These are phyloP conservation scores for Alternaria hordeiaustralica DNA, from an alignment of 2,329 filamentous ascomycete species.

Conservation along the genomic window DNA sequence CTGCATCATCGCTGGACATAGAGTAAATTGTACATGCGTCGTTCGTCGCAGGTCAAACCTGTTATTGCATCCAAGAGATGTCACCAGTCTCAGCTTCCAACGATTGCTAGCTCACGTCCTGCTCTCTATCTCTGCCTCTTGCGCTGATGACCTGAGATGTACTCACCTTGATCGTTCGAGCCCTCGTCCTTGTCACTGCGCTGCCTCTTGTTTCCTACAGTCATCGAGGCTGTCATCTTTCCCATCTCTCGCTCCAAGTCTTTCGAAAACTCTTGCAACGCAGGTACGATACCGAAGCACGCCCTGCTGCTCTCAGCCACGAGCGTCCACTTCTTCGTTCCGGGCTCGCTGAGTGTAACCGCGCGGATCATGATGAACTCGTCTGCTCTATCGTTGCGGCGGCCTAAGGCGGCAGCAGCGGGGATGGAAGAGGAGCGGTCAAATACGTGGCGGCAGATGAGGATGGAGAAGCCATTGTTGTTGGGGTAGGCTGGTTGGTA, in stretches of 20 bases:
- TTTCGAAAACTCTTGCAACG: slow-evolving; percentile 7
- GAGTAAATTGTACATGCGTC: not conserved
- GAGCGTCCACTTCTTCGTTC: not conserved
- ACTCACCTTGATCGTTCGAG: not conserved
- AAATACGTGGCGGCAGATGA: not conserved
- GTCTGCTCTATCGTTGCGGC: not conserved
- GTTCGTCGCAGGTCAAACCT: not conserved
- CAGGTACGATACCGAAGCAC: not conserved
- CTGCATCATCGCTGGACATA: not conserved
- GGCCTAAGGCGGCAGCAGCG: not conserved
- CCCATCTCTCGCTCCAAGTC: slow-evolving; percentile 9
- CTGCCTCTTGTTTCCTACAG: not conserved
- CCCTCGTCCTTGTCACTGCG: accelerated
- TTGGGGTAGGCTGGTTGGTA: not conserved
- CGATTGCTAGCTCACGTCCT: accelerated
- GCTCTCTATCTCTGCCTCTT: not conserved
- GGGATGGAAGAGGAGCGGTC: not conserved
- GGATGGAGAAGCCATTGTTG: slow-evolving; percentile 4
- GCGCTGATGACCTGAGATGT: not conserved
- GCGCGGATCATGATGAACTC: not conserved
- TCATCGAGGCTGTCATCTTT: not conserved
- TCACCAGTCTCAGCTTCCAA: not conserved
- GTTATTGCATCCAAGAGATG: not conserved
- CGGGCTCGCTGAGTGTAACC: not conserved
- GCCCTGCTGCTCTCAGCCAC: not conserved